These are phyloP conservation scores for Sporothrix inflata DNA, from an alignment of 2,329 filamentous ascomycete species.

Conservation along the genomic window DNA sequence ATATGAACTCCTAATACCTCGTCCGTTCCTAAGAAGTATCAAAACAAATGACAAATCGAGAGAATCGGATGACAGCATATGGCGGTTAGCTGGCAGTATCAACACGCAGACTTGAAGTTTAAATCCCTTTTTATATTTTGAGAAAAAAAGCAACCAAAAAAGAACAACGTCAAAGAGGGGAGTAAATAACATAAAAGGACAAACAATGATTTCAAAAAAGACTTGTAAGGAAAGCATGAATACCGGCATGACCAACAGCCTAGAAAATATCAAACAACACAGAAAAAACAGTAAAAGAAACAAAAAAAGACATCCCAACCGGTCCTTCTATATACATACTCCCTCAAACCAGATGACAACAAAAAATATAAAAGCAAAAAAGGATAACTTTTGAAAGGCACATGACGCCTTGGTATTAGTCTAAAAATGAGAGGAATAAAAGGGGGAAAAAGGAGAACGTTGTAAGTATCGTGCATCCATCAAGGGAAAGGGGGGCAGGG, in stretches of 20 bases:
- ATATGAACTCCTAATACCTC: too few relatives aligned
- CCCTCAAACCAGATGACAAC: conserved; percentile 5
- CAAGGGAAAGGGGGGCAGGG: neutral
- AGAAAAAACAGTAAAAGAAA: neutral
- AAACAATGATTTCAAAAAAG: neutral
- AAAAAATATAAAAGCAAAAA: neutral
- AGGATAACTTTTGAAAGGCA: conserved; percentile 18
- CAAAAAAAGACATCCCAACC: conserved; percentile 14
- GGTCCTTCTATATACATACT: conserved; percentile 24
- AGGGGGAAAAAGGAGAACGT: neutral
- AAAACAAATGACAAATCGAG: neutral
- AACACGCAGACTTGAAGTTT: neutral
- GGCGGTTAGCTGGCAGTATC: neutral
- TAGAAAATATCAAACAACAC: neutral
- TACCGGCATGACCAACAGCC: neutral
- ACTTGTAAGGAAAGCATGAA: neutral
- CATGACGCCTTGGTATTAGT: conserved; percentile 24
- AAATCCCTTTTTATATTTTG: neutral
- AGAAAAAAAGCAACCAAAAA: neutral
- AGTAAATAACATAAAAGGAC: neutral
- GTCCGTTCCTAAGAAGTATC: too few relatives aligned
- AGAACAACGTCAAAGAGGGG: neutral
- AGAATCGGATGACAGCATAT: neutral
- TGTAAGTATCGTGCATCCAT: conserved; percentile 12
- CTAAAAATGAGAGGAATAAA: neutral